These are phyloP conservation scores for Centaurea solstitialis DNA, from an alignment of 129 eudicot species.

Conservation along the genomic window DNA sequence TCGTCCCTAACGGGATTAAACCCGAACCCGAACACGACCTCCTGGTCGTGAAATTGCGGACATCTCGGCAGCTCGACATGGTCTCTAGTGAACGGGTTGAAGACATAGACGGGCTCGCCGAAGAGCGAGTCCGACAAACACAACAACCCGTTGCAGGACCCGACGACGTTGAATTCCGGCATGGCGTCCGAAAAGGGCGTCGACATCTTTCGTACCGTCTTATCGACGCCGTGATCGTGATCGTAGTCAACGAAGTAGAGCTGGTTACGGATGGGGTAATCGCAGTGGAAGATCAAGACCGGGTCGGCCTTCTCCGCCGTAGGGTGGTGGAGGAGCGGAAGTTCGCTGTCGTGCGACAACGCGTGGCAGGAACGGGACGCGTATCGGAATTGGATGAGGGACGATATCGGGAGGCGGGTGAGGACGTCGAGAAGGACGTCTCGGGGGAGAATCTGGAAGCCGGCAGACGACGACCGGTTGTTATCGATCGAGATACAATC, in stretches of 20 bases:
- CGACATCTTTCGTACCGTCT: constrained; percentile 34
- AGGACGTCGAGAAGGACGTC: constrained; percentile 55
- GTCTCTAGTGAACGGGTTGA: constrained; percentile 61
- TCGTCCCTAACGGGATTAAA: constrained; percentile 30
- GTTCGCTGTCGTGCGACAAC: constrained; percentile 41
- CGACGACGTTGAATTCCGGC: constrained; percentile 56
- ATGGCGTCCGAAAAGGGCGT: constrained; percentile 51
- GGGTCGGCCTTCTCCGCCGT: constrained; percentile 25
- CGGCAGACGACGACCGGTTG: neutral
- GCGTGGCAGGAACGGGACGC: constrained; percentile 40
- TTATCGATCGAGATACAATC: constrained; percentile 15
- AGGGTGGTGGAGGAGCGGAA: constrained; percentile 33
- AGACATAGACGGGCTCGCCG: constrained; percentile 46
- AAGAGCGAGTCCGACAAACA: constrained; percentile 52
- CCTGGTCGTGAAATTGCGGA: constrained; percentile 44
- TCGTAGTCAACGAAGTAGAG: constrained; percentile 35
- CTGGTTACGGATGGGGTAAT: constrained; percentile 51
- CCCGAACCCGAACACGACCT: constrained; percentile 42
- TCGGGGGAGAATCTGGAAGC: constrained; percentile 35
- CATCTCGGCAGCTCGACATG: constrained; percentile 31
- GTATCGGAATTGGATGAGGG: constrained; percentile 54
- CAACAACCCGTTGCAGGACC: constrained; percentile 61
- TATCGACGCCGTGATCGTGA: constrained; percentile 9
- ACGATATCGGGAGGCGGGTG: constrained; percentile 49
- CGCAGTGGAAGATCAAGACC: constrained; percentile 48